Base-by-base conservation (phyloP, 768 basidiomycete genomes). In the Daedaleopsis nitida region DNA sequence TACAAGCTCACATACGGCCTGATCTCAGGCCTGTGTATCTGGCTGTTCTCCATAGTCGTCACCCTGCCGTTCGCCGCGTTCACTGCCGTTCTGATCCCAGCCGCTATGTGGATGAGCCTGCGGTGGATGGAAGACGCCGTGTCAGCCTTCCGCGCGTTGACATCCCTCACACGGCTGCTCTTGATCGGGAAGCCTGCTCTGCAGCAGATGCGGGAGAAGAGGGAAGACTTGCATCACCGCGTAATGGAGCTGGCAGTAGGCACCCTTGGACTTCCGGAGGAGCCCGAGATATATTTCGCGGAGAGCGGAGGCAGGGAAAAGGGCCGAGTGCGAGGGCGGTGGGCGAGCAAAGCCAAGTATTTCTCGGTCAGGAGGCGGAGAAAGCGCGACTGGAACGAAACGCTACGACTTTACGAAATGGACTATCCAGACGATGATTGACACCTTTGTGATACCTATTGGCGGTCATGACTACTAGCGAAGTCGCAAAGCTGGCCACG, bases 311-410 rank as follows among this genome's bases (percentile, higher is more conserved):
- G 84, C 32, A 77, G 70, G 70, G 83, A 92, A 69, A 92, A 92
- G 73, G 90, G 91, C 0, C 79, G 89, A 27, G 84, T 90, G 45
- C 74, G 79, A 58, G 83, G 85, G 13, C 68, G 70, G 8, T 91
- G 91, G 92, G 89, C 89, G 62, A 86, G 88, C 61, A 79, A 81
- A 32, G 77, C 84, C 42, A 81, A 85, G 65, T 94, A 94, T 69
- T 94, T 94, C 70, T 94, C 92, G 19, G 78, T 94, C 58, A 83
- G 81, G 59, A 77, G 92, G 63, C 76, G 92, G 68, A 78, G 92
- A 65, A 94, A 94, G 74, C 82, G 91, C 65, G 93, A 94, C 67
- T 94, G 93, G 92, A 92, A 92, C 66, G 92, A 94, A 75, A 92
- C 88, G 5, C 74, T 94, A 49, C 79, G 91, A 50, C 73, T 92